These are phyloP conservation scores for Stephanodiscus minutulus DNA, from an alignment of 108 stramenopile genomes.

Conservation along the genomic window DNA sequence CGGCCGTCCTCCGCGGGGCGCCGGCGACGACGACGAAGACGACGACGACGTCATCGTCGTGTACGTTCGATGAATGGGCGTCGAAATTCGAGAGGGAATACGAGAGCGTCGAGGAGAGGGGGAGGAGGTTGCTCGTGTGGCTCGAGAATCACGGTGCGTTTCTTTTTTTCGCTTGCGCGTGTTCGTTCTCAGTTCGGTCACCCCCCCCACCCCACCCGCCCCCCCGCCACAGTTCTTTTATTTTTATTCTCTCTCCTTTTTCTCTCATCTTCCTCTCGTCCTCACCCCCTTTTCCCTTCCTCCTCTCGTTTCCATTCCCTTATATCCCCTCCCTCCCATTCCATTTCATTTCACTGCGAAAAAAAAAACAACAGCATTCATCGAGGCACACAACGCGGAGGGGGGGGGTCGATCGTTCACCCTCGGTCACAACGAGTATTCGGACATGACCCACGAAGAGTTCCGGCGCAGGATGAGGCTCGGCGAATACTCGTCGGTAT, in stretches of 20 bases:
- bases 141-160: constrained; percentile 81
- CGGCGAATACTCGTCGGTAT: constrained; percentile 46
- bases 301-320: neutral
- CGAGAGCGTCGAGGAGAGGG: constrained; percentile 48
- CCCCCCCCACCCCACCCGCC: too few species aligned
- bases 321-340: neutral
- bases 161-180: too few species aligned
- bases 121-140: constrained; percentile 61
- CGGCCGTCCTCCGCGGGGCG: too few species aligned
- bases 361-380: constrained; percentile 59
- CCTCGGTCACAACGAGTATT: constrained; percentile 90
- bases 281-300: neutral
- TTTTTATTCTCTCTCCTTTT: neutral
- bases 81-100: constrained; percentile 61
- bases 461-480: constrained; percentile 68
- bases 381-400: constrained; percentile 87
- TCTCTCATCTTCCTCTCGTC: neutral
- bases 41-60: neutral
- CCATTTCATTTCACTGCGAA: neutral
- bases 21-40: neutral
- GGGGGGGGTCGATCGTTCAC: constrained; percentile 55
- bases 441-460: constrained; percentile 90
- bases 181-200: too few species aligned
- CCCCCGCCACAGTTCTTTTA: too few species aligned
- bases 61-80: constrained; percentile 63